Percentiles rank a stretch among this genome's conserved stretches.
phyloP scores from a whole-genome alignment of 495 filamentous ascomycete genomes.

The Durotheca rogersii region DNA sequence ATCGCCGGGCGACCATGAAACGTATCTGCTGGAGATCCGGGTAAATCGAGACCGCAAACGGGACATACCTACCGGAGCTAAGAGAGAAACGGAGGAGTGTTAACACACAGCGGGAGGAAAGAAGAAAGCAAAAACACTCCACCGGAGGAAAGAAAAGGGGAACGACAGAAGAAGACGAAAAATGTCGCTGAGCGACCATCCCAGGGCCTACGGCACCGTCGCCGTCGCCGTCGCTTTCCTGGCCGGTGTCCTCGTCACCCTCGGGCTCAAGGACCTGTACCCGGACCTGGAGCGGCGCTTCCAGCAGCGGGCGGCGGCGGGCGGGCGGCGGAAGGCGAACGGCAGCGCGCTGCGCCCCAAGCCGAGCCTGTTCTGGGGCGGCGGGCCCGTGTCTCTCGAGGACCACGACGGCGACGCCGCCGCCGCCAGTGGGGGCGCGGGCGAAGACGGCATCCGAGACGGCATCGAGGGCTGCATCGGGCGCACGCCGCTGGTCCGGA shows the following conservation, averaged over 20 bases:
- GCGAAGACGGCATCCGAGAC: slow-evolving; percentile 45
- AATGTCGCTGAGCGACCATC: slow-evolving; percentile 58
- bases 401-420: slow-evolving; percentile 43
- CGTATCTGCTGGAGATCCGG: too few relatives aligned
- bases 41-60: too few relatives aligned
- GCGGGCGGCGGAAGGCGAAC: slow-evolving; percentile 1
- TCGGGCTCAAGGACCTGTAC: slow-evolving; percentile 74
- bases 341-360: slow-evolving; percentile 20
- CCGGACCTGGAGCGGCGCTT: slow-evolving; percentile 65
- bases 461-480: slow-evolving; percentile 94
- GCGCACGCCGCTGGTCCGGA: slow-evolving; percentile 85
- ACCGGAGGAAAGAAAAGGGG: not conserved
- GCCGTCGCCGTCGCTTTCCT: slow-evolving; percentile 69
- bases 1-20: too few relatives aligned
- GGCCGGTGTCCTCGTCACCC: slow-evolving; percentile 68
- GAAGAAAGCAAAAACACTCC: not conserved
- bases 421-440: slow-evolving; percentile 5
- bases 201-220: slow-evolving; percentile 56
- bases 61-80: too few relatives aligned
- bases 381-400: slow-evolving; percentile 55
- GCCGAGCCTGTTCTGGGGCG: slow-evolving; percentile 41
- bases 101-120: slow-evolving; percentile 2
- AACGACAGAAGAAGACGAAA: slow-evolving; percentile 4
- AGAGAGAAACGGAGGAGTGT: too few relatives aligned
- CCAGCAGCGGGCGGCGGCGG: slow-evolving; percentile 35